Evolutionary conservation across 257 asterid genomes (phyloP), one percentile per base, ranked within the genome.

Genomic region (Primulina eburnea): DNA sequence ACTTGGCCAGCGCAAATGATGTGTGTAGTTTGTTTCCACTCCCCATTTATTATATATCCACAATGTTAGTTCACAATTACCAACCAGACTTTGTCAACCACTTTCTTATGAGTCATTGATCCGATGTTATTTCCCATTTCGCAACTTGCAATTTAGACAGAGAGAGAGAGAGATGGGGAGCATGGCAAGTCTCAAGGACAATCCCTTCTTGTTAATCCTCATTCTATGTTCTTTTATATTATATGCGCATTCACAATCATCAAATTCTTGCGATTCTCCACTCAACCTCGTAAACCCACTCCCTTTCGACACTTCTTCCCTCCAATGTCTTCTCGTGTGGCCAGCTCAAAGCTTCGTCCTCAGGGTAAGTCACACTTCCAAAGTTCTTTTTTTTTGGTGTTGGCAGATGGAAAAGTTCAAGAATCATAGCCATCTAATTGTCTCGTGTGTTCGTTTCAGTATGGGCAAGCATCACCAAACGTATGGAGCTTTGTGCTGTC

Each of bases 401-500:
- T 32, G 34, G 34, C 34, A 32, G 34, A 32, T 28, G 30, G 30
- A 28, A 28, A 28, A 28, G 55, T 60, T 37, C 43, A 37, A 8
- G 43, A 8, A 9, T 2, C 43, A 8, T 37, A 37, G 43, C 43
- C 43, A 37, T 37, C 12, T 37, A 8, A 37, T 8, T 8, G 43
- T 37, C 12, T 37, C 7, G 34, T 2, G 3, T 57, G 12, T 50
- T 0, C 7, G 11, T 53, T 60, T 16, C 83, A 90, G 97, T 88
- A 87, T 60, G 73, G 4, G 34, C 82, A 82, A 68, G 89, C 83
- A 12, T 78, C 78, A 6, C 60, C 86, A 17, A 77, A 63, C 14
- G 78, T 69, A 70, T 90, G 97, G 97, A 88, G 79, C 73, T 90
- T 81, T 47, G 71, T 90, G 60, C 83, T 90, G 0, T 86, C 96